phyloP scores from a whole-genome alignment of 345 rosid genomes.

The Cardamine resedifolia region DNA sequence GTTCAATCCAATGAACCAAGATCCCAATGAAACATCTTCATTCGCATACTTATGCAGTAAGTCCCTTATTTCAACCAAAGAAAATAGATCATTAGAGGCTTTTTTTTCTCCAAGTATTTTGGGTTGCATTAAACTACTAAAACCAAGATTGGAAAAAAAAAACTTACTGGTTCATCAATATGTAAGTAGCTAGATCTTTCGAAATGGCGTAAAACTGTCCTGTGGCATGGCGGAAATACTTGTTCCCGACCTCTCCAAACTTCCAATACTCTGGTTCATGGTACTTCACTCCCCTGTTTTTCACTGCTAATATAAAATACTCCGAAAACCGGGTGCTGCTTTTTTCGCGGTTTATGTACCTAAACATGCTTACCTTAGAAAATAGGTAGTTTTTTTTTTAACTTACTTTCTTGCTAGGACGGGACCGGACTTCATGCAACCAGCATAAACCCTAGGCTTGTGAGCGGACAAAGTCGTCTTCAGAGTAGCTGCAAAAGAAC shows the following conservation, averaged over 20 bases:
- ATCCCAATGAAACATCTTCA: slow-evolving; percentile 61
- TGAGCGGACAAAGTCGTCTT: slow-evolving; percentile 52
- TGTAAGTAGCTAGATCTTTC: slow-evolving; percentile 75
- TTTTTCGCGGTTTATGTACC: background rate
- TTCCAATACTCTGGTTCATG: slow-evolving; percentile 94
- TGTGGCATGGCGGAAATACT: slow-evolving; percentile 83
- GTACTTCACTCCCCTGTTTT: slow-evolving; percentile 71
- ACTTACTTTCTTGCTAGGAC: slow-evolving; percentile 75
- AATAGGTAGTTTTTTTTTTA: background rate
- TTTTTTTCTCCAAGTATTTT: background rate
- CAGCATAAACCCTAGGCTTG: slow-evolving; percentile 65
- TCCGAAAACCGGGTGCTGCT: background rate
- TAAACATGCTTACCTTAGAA: background rate
- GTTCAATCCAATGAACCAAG: slow-evolving; percentile 67
- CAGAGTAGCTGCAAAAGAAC: slow-evolving; percentile 53
- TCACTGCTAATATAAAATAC: background rate
- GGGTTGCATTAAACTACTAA: background rate
- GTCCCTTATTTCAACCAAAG: slow-evolving; percentile 39
- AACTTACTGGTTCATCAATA: slow-evolving; percentile 68
- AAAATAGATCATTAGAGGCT: background rate
- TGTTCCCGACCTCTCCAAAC: slow-evolving; percentile 75
- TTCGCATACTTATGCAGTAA: slow-evolving; percentile 63
- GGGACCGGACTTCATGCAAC: slow-evolving; percentile 99
- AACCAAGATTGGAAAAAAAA: background rate
- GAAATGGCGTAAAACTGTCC: slow-evolving; percentile 93